These are phyloP conservation scores for Curvularia sp. DNA, from an alignment of 2,329 filamentous ascomycete species.

Conservation along the genomic window DNA sequence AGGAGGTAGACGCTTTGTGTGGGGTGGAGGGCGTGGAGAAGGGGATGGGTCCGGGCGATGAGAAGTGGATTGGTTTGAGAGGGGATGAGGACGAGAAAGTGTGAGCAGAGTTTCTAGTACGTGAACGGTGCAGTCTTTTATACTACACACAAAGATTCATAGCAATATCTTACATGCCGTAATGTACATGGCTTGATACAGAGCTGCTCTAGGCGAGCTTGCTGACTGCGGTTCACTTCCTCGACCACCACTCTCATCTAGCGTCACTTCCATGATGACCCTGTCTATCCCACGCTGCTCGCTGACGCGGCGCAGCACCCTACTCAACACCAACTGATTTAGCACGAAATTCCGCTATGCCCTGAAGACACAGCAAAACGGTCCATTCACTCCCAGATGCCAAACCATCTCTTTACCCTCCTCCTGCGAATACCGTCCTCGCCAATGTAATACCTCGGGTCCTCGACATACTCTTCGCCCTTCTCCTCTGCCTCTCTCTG, in stretches of 20 bases:
- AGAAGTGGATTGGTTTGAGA: slow-evolving; percentile 52
- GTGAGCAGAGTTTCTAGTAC: not conserved
- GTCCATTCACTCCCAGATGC: slow-evolving; percentile 67
- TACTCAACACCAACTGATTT: not conserved
- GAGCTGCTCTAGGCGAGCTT: not conserved
- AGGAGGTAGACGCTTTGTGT: slow-evolving; percentile 57
- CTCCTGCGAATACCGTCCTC: slow-evolving; percentile 56
- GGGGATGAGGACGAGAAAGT: slow-evolving; percentile 5
- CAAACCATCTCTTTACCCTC: slow-evolving; percentile 80
- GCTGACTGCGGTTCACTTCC: not conserved
- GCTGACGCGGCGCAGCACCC: not conserved
- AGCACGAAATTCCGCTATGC: not conserved
- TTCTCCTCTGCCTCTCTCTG: slow-evolving; percentile 44
- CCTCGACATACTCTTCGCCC: slow-evolving; percentile 47
- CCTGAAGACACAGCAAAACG: not conserved
- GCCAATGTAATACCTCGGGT: slow-evolving; percentile 48
- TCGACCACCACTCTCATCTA: not conserved
- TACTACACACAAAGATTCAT: not conserved
- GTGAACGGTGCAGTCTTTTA: not conserved
- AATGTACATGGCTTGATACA: slow-evolving; percentile 7
- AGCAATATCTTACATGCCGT: slow-evolving; percentile 4
- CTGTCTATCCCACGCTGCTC: not conserved
- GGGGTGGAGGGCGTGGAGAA: slow-evolving; percentile 48
- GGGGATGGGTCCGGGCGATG: slow-evolving; percentile 60
- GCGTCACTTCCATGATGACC: not conserved